Evolutionary conservation across 495 filamentous ascomycete genomes (phyloP), one percentile per base, ranked within the genome.

Genomic region (Ramalina intermedia): DNA sequence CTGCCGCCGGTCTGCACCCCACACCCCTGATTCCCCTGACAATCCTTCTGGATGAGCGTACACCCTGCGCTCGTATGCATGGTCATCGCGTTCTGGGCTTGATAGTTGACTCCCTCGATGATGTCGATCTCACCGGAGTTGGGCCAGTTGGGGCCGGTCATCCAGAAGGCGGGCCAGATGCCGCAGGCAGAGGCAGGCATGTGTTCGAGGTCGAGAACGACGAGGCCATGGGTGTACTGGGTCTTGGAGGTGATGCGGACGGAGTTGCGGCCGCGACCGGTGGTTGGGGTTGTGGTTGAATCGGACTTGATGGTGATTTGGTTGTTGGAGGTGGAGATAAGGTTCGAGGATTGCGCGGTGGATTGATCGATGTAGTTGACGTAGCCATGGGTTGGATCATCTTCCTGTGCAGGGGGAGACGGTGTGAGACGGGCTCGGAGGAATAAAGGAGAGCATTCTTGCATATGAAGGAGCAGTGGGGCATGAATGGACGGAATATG

Each of bases 121-220:
- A 95, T 87, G 69, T 95, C 88, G 53, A 94, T 88, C 64, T 96
- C 89, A 18, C 89, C 89, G 35, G 74, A 70, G 11, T 64, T 61
- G 0, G 87, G 89, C 89, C 89, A 96, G 42, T 78, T 69, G 6
- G 73, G 71, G 16, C 86, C 53, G 12, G 44, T 33, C 53, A 55
- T 51, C 53, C 53, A 60, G 44, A 74, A 75, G n/a, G 82, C 76
- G 17, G 83, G 82, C 82, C 82, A 87, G 24, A 70, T 73, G 45
- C 85, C 85, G 57, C 85, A 91, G 36, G 61, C 63, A 13, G 71
- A 68, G 8, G 71, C 75, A 0, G 86, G 86, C 78, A 88, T 87
- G 62, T 90, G 85, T 2, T 70, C 65, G 48, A 89, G 73, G 55
- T 89, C 85, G 36, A 80, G 73, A 46, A 89, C 69, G 60, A 89